These are phyloP conservation scores for Sporisorium reilianum DNA, from an alignment of 1,284 basidiomycete genomes.

Conservation along the genomic window DNA sequence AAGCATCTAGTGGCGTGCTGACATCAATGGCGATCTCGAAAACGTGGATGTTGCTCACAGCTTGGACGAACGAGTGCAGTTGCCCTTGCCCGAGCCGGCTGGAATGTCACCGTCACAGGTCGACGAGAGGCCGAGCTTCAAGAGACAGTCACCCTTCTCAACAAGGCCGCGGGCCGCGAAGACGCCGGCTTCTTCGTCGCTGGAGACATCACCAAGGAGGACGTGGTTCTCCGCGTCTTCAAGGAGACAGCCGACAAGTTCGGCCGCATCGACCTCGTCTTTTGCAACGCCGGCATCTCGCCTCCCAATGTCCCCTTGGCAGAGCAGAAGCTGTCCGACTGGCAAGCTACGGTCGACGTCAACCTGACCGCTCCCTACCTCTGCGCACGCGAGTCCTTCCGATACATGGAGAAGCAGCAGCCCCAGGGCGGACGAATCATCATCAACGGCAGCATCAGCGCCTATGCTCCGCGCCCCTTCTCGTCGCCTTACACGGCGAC, in stretches of 20 bases:
- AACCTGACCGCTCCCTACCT: constrained; percentile 58
- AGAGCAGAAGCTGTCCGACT: constrained; percentile 51
- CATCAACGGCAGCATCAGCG: constrained; percentile 59
- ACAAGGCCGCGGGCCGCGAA: constrained; percentile 26
- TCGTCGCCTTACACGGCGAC: constrained; percentile 53
- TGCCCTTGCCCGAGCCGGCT: constrained; percentile 52
- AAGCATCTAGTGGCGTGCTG: constrained; percentile 2
- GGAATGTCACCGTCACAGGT: constrained; percentile 58
- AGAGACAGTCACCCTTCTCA: constrained; percentile 28
- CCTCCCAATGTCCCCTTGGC: constrained; percentile 51
- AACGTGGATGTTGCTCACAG: constrained; percentile 2
- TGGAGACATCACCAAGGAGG: constrained; percentile 56
- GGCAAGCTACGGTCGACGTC: constrained; percentile 56
- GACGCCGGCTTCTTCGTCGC: constrained; percentile 23
- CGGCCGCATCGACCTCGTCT: constrained; percentile 56
- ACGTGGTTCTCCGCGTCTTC: constrained; percentile 44
- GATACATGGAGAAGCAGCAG: constrained; percentile 54
- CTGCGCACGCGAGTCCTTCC: constrained; percentile 57
- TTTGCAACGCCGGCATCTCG: constrained; percentile 59
- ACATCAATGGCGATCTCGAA: background rate
- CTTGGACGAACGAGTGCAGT: constrained; percentile 53
- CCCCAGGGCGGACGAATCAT: constrained; percentile 59
- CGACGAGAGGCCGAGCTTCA: constrained; percentile 43
- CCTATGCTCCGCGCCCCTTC: constrained; percentile 50
- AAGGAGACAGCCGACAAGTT: constrained; percentile 38